Conservation (phyloP, 2,329 filamentous ascomycete genomes). For the Penicillium sp. region DNA sequence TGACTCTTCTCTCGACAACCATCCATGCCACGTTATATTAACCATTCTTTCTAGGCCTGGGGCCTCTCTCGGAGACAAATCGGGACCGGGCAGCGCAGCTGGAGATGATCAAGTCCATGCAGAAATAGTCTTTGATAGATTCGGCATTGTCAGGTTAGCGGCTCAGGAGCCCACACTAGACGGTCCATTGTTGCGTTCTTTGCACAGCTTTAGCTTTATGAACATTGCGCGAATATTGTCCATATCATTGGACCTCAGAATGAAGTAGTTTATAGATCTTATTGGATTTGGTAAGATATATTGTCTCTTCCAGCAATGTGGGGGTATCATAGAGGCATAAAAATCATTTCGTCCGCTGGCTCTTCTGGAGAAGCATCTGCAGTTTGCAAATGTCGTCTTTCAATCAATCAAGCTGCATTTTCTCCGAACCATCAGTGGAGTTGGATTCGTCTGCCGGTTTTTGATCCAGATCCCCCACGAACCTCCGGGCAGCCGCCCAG, state of each 20-base stretch:
- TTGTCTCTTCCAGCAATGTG: background rate
- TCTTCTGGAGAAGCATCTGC: background rate
- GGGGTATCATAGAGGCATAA: constrained; percentile 11
- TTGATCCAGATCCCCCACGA: constrained; percentile 52
- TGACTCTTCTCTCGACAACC: constrained; percentile 11
- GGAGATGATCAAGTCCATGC: constrained; percentile 76
- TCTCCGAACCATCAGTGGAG: constrained; percentile 27
- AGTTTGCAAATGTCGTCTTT: background rate
- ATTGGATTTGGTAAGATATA: background rate
- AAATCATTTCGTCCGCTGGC: background rate
- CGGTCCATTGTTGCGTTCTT: constrained; percentile 15
- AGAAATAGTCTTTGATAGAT: constrained; percentile 34
- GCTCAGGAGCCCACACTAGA: constrained; percentile 15
- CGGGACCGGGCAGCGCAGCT: constrained; percentile 82
- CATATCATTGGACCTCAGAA: constrained; percentile 1
- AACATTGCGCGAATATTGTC: constrained; percentile 13
- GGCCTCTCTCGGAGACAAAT: constrained; percentile 80
- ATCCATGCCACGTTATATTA: constrained; percentile 8
- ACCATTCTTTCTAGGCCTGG: constrained; percentile 57
- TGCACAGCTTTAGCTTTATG: constrained; percentile 24
- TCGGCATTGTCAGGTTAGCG: constrained; percentile 10
- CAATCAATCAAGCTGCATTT: constrained; percentile 47
- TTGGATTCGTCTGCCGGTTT: constrained; percentile 15
- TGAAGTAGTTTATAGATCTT: background rate
- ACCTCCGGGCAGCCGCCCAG: constrained; percentile 65